Evolutionary conservation across 225 moss, liverwort and hornwort species (phyloP), one percentile per base, ranked within the genome.

Genomic region (Polytrichum commune): DNA sequence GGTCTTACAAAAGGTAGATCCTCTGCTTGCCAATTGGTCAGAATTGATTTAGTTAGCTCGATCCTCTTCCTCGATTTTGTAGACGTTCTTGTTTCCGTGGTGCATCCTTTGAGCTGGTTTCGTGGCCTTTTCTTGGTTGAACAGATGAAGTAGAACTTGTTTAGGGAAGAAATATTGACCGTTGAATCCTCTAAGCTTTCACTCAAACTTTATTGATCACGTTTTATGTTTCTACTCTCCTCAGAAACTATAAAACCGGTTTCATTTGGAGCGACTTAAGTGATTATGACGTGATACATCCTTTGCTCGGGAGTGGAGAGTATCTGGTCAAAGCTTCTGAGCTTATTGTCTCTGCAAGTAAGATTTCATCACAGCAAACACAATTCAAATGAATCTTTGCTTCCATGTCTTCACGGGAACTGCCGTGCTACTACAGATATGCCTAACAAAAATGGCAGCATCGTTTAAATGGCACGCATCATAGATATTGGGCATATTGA

Each of bases 241-340:
- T 76, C 90, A 92, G 94, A 82, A 92, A 89, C 67, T 95, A 95
- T 64, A 90, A 83, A 67, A 87, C 62, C 63, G 84, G 80, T 46
- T 95, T 78, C 71, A 89, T 95, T 57, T 95, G 94, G 94, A 92
- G 90, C 60, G 94, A 95, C 79, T 83, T 95, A 78, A 77, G 78
- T 57, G 90, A 92, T 53, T 85, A 92, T 54, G 92, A 95, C 68
- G 84, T 83, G 79, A 85, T 95, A 55, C 80, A 90, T 68, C 94
- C 94, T 13, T 76, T 95, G 28, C 80, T 65, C 70, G 85, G 82
- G 54, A 88, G 89, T 2, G 87, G 87, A 81, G 94, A 95, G 79
- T 87, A 86, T 53, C 82, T 95, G 10, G 72, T 95, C 29, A 92
- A 92, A 86, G 94, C 85, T 54, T 95, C 89, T 29, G 84, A 85